Conservation (phyloP, 139 green algal species). For the Ettlia oleoabundans region DNA sequence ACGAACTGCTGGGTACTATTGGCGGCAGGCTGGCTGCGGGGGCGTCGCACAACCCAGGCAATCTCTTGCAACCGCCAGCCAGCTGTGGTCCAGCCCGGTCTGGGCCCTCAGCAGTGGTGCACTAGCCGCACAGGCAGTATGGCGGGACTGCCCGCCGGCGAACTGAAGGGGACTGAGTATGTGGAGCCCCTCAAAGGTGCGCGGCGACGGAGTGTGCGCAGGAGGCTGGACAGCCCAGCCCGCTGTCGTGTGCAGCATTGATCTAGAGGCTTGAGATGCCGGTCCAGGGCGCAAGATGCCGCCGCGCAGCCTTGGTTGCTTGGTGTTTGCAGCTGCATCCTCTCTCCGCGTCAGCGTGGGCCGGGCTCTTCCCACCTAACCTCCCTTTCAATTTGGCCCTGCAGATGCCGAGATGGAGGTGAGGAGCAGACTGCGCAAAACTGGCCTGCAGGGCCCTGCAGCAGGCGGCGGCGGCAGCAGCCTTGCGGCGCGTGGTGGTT, state of each 20-base stretch:
- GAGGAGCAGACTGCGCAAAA: background rate
- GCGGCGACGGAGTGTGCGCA: background rate
- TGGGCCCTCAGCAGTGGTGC: background rate
- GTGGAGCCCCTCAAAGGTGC: conserved; percentile 25
- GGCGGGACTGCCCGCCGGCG: background rate
- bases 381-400: background rate
- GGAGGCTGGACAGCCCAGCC: background rate
- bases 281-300: background rate
- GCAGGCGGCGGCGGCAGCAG: conserved; percentile 5
- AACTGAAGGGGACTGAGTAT: conserved; percentile 13
- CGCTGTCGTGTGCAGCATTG: background rate
- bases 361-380: background rate
- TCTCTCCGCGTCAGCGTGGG: background rate
- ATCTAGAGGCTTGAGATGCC: background rate
- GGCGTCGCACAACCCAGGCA: background rate
- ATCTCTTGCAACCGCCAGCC: background rate
- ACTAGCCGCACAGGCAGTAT: background rate
- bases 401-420: conserved; percentile 35
- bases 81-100: background rate
- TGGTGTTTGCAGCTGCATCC: background rate
- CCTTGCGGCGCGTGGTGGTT: background rate
- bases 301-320: too few relatives aligned
- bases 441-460: background rate
- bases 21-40: background rate
- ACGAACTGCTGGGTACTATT: background rate